These are phyloP conservation scores for Blastobotrys americana DNA, from an alignment of 805 yeast species.

Conservation along the genomic window DNA sequence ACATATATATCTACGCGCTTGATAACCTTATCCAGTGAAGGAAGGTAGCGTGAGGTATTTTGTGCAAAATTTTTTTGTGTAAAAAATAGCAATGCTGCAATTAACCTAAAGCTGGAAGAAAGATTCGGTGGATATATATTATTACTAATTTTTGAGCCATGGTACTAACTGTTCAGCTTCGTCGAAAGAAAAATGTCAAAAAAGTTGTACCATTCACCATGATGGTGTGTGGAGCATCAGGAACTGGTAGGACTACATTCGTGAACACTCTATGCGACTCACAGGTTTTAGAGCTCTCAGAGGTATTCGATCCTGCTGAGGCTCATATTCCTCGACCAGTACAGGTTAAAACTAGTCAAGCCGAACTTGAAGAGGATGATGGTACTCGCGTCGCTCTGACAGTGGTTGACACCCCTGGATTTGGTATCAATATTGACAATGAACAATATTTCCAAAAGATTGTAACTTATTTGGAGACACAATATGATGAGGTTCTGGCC, in stretches of 20 bases:
- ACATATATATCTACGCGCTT: background rate
- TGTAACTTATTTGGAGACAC: conserved; percentile 56
- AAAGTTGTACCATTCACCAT: conserved; percentile 60
- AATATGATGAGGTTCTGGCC: conserved; percentile 62
- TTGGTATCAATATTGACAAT: conserved; percentile 70
- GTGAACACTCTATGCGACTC: conserved; percentile 54
- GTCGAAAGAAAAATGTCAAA: conserved; percentile 52
- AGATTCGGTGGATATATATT: no score
- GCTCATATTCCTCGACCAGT: conserved; percentile 34
- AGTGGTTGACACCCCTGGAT: conserved; percentile 66
- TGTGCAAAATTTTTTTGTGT: background rate
- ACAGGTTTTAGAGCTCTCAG: conserved; percentile 32
- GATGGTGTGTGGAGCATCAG: conserved; percentile 65
- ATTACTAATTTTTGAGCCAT: no score
- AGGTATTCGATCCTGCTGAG: conserved; percentile 26
- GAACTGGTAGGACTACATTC: conserved; percentile 69
- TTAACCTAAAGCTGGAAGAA: background rate
- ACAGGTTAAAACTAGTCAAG: conserved; percentile 43
- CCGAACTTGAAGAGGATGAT: conserved; percentile 49
- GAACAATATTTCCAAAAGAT: conserved; percentile 43
- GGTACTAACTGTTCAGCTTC: conserved; percentile 21
- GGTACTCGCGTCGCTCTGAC: conserved; percentile 44
- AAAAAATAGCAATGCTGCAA: background rate
- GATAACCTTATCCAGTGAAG: background rate
- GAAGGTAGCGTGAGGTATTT: background rate